Base-by-base conservation (phyloP, 2,329 filamentous ascomycete species). In the Fusarium sambucinum region DNA sequence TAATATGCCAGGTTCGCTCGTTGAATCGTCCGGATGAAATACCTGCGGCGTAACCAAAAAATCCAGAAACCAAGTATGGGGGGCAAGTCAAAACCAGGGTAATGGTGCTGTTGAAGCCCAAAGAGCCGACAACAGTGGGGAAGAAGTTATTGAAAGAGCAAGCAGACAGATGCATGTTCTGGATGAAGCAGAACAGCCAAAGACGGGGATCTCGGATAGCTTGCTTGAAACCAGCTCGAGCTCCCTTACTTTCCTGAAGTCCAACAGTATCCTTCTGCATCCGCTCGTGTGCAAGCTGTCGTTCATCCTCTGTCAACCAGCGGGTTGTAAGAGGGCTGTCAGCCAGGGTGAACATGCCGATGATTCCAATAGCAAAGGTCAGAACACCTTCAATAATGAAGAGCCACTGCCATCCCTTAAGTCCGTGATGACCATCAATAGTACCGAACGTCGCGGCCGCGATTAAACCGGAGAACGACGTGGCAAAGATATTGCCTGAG, bases 31-130 rank as follows among this genome's bases (percentile, higher is more conserved):
- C 82, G 0, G 82, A 83, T 2, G 77, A 82, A 68, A 80, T 79
- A 2, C 79, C 82, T 6, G 79, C 78, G 3, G 79, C 58, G 40
- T 83, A 80, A 7, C 81, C 81, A 14, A 79, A 78, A 25, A 78
- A 78, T 5, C 73, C 79, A 1, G 80, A 80, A 4, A 82, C 75
- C 8, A 83, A 74, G 47, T 83, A 84, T 1, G 82, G 82, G 0
- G 83, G 83, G 3, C 79, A 80, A 0, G 82, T 85, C 7, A 85
- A 77, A 10, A 85, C 76, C 12, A 85, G 70, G 10, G 76, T 82
- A 55, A 80, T 74, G 3, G 79, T 83, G 64, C 72, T 64, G 63
- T 69, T 70, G 58, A 75, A 80, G 12, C 75, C 71, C 12, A 80
- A 72, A 1, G 78, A 75, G 4, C 61, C 66, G 33, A 80, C 75